Conservation (phyloP, 495 filamentous ascomycete genomes). For the Penicillium crystallinum region DNA sequence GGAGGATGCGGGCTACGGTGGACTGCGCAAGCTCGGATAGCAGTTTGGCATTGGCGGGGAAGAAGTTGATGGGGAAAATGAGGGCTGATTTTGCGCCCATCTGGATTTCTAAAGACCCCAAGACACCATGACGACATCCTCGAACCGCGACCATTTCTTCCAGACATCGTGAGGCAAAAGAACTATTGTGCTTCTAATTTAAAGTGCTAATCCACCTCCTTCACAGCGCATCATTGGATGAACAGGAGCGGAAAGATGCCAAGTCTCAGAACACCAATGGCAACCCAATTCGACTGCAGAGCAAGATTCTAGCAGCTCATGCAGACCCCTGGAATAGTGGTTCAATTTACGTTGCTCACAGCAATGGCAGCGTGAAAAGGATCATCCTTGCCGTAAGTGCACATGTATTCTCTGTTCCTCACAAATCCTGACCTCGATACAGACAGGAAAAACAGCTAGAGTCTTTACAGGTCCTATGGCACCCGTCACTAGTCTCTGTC, state of each 20-base stretch:
- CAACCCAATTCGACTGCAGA: slow-evolving; percentile 69
- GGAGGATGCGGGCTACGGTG: slow-evolving; percentile 36
- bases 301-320: slow-evolving; percentile 79
- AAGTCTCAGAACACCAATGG: slow-evolving; percentile 84
- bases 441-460: slow-evolving; percentile 47
- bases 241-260: slow-evolving; percentile 62
- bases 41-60: slow-evolving; percentile 21
- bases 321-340: slow-evolving; percentile 57
- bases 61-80: slow-evolving; percentile 3
- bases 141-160: slow-evolving; percentile 74
- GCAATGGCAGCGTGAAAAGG: slow-evolving; percentile 67
- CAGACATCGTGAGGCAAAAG: slow-evolving; percentile 55
- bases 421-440: slow-evolving; percentile 1
- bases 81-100: neutral
- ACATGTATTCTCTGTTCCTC: slow-evolving; percentile 8
- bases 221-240: slow-evolving; percentile 64
- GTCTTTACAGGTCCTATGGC: slow-evolving; percentile 69
- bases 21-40: slow-evolving; percentile 32
- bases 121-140: slow-evolving; percentile 56
- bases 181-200: neutral
- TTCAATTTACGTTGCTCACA: slow-evolving; percentile 77
- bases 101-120: neutral
- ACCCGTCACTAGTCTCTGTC: slow-evolving; percentile 71
- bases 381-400: slow-evolving; percentile 72
- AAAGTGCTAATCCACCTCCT: slow-evolving; percentile 7